Evolutionary conservation across 768 basidiomycete genomes (phyloP), one percentile per base, ranked within the genome.

Genomic region (Lactarius evosmus): DNA sequence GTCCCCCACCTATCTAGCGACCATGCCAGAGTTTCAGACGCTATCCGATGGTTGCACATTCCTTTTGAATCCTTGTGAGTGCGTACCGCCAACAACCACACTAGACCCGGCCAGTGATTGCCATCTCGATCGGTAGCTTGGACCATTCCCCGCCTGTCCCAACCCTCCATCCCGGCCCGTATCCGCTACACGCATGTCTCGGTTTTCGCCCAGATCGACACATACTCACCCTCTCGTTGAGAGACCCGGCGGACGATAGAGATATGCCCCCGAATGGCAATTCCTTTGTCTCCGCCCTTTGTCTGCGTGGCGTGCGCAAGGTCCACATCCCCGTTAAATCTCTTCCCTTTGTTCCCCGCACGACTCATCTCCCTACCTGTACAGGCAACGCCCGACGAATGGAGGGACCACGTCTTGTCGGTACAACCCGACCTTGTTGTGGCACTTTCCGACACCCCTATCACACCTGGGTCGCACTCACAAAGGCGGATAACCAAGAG

Each of bases 41-140:
- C 83, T 1, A 80, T 90, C 34, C 78, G 73, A 62, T 89, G 88
- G 83, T 73, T 89, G 0, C 81, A 88, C 64, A 75, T 92, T 0
- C 85, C 91, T 0, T 93, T 92, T 70, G 91, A 93, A 74, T 81
- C 85, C 22, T 93, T 93, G 91, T 93, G 74, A 82, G 80, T 29
- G 56, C 30, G 57, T n/a, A 50, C 58, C 50, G 29, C 34, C 53
- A 53, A 36, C 34, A 38, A 38, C 44, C 32, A 30, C 32, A 7
- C 25, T 49, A 53, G 52, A 53, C 8, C 7, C n/a, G n/a, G 32
- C 58, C 52, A 22, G 51, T 49, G 46, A 49, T 49, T 49, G 11
- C 46, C n/a, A n/a, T n/a, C n/a, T n/a, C 46, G 19, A 14, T 12
- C 3, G n/a, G 46, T 59, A 85, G 91, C 73, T 71, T 93, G 49